Conservation (phyloP, 257 asterid species). For the Leptodermis oblonga region DNA sequence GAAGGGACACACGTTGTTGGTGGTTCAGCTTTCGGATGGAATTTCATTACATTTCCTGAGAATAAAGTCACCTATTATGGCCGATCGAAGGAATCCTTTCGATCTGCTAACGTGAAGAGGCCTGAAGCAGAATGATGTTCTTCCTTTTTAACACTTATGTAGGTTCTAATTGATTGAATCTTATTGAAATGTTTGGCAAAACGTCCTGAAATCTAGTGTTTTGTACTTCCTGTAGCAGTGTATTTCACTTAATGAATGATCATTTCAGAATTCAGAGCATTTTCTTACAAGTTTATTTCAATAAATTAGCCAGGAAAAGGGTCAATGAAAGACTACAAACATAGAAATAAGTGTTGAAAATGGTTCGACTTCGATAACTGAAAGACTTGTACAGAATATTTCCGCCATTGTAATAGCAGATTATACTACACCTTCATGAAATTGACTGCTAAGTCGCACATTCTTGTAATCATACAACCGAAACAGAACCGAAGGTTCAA, state of each 20-base stretch:
- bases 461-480: background rate
- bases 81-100: slow-evolving; percentile 56
- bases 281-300: too few species aligned
- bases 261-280: too few species aligned
- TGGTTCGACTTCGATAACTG: background rate
- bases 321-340: background rate
- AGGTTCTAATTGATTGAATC: background rate
- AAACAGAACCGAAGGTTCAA: background rate
- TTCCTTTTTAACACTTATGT: background rate
- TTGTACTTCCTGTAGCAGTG: too few species aligned
- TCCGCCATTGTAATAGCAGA: background rate
- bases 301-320: background rate
- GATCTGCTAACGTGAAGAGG: slow-evolving; percentile 44
- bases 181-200: background rate
- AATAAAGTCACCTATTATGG: slow-evolving; percentile 47
- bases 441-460: background rate
- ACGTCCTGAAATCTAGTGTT: background rate
- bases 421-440: background rate
- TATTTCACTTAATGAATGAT: too few species aligned
- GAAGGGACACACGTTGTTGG: slow-evolving; percentile 54
- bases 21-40: slow-evolving; percentile 92
- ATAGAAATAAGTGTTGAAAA: background rate
- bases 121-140: slow-evolving; percentile 18
- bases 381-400: background rate
- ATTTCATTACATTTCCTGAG: slow-evolving; percentile 53